A percentile compares a stretch with the other conserved stretches of the same genome.
Conservation (phyloP, 768 basidiomycete genomes). For the Sistotremastrum niveocremeum region DNA sequence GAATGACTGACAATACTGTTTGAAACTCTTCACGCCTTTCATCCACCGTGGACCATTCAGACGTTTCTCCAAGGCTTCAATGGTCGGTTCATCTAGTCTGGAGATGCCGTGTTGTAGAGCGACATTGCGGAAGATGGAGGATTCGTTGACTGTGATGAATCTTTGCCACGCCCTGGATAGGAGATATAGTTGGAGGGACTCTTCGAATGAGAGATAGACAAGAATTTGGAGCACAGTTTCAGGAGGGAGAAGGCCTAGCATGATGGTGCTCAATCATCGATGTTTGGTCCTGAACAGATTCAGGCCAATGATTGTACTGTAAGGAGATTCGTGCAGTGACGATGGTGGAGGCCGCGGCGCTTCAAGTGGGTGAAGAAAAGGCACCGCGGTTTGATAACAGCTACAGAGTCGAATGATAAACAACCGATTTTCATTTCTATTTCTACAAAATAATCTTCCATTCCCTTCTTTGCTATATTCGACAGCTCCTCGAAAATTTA, state of each 20-base stretch:
- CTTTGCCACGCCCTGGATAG: constrained; percentile 34
- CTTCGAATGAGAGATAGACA: constrained; percentile 33
- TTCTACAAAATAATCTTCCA: no score
- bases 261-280: constrained; percentile 5
- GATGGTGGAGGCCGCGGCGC: no score
- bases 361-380: no score
- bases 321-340: no score
- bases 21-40: constrained; percentile 35
- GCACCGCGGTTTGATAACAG: no score
- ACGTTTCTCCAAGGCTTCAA: constrained; percentile 19
- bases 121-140: constrained; percentile 42
- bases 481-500: no score
- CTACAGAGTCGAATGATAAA: no score
- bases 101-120: constrained; percentile 37
- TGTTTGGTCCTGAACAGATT: no score
- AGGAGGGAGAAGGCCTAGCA: constrained; percentile 37
- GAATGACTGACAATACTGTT: constrained; percentile 39
- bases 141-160: constrained; percentile 35
- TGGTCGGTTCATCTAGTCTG: constrained; percentile 14
- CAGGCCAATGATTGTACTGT: no score
- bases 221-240: constrained; percentile 42
- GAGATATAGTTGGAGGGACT: constrained; percentile 22
- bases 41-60: constrained; percentile 20
- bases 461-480: no score
- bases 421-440: no score